These are phyloP conservation scores for Populus pruinosa DNA, from an alignment of 345 rosid species.

Conservation along the genomic window DNA sequence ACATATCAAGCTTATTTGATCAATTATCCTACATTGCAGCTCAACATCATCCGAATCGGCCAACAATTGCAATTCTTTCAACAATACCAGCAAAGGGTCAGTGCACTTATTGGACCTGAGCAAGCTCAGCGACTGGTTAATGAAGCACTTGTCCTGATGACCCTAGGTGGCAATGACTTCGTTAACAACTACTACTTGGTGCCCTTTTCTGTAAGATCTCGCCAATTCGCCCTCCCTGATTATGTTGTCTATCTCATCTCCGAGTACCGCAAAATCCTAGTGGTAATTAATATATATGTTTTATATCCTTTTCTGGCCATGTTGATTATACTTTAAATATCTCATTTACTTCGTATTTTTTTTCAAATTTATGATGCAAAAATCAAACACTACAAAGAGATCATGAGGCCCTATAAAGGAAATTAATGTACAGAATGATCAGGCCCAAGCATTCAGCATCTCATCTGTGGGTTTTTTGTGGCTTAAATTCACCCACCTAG, in stretches of 20 bases:
- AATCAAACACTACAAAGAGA: background rate
- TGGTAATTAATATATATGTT: slow-evolving; percentile 36
- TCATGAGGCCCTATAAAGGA: background rate
- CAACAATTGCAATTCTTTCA: slow-evolving; percentile 53
- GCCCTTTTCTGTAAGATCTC: slow-evolving; percentile 76
- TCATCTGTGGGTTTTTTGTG: background rate
- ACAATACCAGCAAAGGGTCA: slow-evolving; percentile 60
- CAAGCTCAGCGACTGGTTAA: slow-evolving; percentile 47
- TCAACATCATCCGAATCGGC: slow-evolving; percentile 59
- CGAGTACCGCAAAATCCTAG: slow-evolving; percentile 53
- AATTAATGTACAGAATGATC: background rate
- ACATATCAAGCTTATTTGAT: background rate
- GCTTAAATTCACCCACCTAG: background rate
- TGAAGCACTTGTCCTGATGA: slow-evolving; percentile 52
- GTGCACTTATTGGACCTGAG: slow-evolving; percentile 39
- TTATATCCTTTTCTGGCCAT: background rate
- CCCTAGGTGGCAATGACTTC: slow-evolving; percentile 79
- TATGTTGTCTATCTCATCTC: slow-evolving; percentile 56
- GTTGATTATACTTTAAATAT: background rate
- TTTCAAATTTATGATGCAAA: background rate
- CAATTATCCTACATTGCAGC: slow-evolving; percentile 27
- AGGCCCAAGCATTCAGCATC: background rate
- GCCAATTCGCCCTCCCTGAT: slow-evolving; percentile 56
- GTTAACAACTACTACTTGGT: slow-evolving; percentile 79
- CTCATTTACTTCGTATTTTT: background rate